Percentiles rank a stretch among this genome's conserved stretches.
phyloP scores from a whole-genome alignment of 2,329 filamentous ascomycete species.

The Colletotrichum cuscutae region DNA sequence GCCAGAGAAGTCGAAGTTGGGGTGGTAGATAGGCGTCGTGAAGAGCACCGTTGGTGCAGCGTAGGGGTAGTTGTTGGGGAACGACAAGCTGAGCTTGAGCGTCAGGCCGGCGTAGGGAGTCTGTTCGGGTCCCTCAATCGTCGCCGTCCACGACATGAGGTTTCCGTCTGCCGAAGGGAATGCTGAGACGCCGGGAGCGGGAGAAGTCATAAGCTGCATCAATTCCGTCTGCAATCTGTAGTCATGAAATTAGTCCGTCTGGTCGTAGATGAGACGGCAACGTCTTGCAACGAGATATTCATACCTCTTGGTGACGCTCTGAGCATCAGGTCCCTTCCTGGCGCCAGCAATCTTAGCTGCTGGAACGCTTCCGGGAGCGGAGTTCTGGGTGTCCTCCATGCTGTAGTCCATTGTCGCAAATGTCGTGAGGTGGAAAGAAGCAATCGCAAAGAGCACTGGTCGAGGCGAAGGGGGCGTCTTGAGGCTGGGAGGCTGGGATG shows the following conservation, averaged over 20 bases:
- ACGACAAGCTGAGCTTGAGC: conserved; percentile 92
- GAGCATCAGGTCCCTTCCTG: conserved; percentile 71
- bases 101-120: conserved; percentile 90
- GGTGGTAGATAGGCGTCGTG: conserved; percentile 99
- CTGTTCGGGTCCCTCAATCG: conserved; percentile 89
- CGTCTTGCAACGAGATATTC: conserved; percentile 36
- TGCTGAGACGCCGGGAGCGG: conserved; percentile 91
- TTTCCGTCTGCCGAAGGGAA: conserved; percentile 93
- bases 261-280: neutral
- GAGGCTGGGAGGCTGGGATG: neutral
- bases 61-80: conserved; percentile 94
- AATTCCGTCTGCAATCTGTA: conserved; percentile 92
- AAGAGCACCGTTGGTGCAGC: conserved; percentile 91
- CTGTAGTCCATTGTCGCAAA: conserved; percentile 52
- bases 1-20: conserved; percentile 97
- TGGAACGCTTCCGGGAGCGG: conserved; percentile 70
- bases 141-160: conserved; percentile 91
- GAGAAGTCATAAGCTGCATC: conserved; percentile 97
- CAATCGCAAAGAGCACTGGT: neutral
- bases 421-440: neutral
- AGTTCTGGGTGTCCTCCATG: conserved; percentile 72
- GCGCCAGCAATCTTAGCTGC: conserved; percentile 69
- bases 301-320: conserved; percentile 83
- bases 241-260: conserved; percentile 8
- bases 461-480: conserved; percentile 4